Evolutionary conservation across 2,329 filamentous ascomycete genomes (phyloP), one percentile per base, ranked within the genome.

Genomic region (Alternaria arborescens): DNA sequence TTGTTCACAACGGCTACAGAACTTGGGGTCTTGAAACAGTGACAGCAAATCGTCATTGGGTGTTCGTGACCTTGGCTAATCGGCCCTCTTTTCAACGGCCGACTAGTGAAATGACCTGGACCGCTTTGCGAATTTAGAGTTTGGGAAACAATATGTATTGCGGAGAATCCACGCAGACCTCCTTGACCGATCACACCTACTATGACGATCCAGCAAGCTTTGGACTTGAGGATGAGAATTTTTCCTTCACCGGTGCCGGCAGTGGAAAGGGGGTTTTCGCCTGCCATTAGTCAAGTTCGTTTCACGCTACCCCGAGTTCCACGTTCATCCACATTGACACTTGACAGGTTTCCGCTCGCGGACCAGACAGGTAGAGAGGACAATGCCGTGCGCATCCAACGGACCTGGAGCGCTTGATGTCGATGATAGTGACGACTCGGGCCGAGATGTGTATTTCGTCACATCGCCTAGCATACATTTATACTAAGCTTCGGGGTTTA

Each of bases 281-380:
- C 22, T 36, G 24, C 32, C 3, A 36, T 12, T 50, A 30, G 57
- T 11, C 34, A 32, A 32, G 11, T 41, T 52, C 11, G 53, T 60
- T 60, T 60, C 53, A 57, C 53, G 34, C 53, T 57, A 57, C 58
- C 58, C 46, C 53, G 34, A 57, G 47, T 57, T 57, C 51, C 20
- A 43, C 18, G 30, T 48, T 38, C 26, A 22, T 34, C 58, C 38
- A 28, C n/a, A 18, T 52, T 48, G 28, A 52, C 53, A 60, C 41
- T 52, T 60, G 58, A 60, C 53, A 51, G 53, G 47, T 47, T 52
- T 52, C 53, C 20, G 34, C 47, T 38, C 18, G 34, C 28, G 24
- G 42, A 20, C 26, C 41, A 34, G 20, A 36, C n/a, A n/a, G 28
- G 28, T 50, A 34, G 24, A 32, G 44, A 18, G 36, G 26, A 6